Base-by-base conservation (phyloP, 306 rosid genomes). In the Ziziphus jujuba region DNA sequence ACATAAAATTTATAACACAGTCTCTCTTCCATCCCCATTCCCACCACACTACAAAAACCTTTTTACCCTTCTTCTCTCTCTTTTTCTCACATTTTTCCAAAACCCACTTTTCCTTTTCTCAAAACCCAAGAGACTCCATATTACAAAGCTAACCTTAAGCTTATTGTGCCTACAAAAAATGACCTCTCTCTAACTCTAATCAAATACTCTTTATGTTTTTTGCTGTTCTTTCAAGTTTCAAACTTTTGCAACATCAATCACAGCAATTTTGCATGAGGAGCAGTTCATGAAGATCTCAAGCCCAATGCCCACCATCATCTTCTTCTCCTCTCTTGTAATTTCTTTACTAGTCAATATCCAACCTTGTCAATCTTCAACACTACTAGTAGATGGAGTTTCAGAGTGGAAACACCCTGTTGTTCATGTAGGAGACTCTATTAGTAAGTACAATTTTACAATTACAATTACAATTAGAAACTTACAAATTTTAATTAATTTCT, bases 401-500 rank as follows among this genome's bases (percentile, higher is more conserved):
- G 77, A 86, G 62, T 86, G 96, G 98, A 92, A 90, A 69, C 72
- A 84, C 13, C 91, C 97, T 8, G 72, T 70, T 71, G 97, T 87
- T 63, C 84, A 79, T 60, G 79, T 88, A 15, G 97, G 98, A 72
- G 98, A 92, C 28, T 81, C 96, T 62, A 74, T 92, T 68, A 67
- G 98, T 92, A 83, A 83, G 96, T 81, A 15, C 23, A 10, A n/a
- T n/a, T 40, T 9, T 40, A 10, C 45, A 40, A 40, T 10, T 40
- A 40, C 12, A 40, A 40, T 36, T 36, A n/a, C n/a, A n/a, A n/a
- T n/a, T n/a, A n/a, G n/a, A n/a, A n/a, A n/a, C n/a, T n/a, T n/a
- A n/a, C n/a, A n/a, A n/a, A n/a, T n/a, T n/a, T n/a, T n/a, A n/a
- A n/a, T n/a, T n/a, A 28, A 28, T 28, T 28, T 28, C 33, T 28